Conservation (phyloP, 306 rosid species). For the Cucumis melo region DNA sequence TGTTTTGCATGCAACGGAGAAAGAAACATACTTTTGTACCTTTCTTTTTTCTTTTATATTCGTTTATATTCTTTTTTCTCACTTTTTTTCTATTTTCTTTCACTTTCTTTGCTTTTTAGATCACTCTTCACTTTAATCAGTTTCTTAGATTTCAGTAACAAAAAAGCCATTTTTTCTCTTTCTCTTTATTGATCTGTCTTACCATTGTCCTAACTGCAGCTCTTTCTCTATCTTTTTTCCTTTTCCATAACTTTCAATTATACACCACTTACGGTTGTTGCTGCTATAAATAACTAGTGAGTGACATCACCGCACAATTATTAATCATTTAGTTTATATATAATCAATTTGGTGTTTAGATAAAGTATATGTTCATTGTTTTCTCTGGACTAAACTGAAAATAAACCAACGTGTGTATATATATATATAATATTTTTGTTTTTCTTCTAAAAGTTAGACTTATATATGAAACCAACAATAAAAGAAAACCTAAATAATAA, state of each 20-base stretch:
- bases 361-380: no score
- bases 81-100: constrained; percentile 18
- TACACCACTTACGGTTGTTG: neutral
- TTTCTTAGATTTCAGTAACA: constrained; percentile 75
- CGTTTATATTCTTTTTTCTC: neutral
- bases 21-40: constrained; percentile 28
- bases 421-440: no score
- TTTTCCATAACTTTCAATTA: neutral
- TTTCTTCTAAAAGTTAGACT: no score
- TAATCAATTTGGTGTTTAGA: no score
- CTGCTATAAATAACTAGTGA: neutral
- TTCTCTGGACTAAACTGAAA: no score
- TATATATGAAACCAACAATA: no score
- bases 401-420: no score
- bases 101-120: constrained; percentile 31
- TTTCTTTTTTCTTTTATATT: constrained; percentile 21
- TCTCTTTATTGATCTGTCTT: neutral
- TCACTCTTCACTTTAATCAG: constrained; percentile 41
- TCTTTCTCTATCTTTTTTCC: neutral
- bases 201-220: neutral
- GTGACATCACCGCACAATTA: neutral
- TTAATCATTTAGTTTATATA: no score
- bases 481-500: no score
- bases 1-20: constrained; percentile 49
- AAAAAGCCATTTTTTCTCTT: constrained; percentile 22